Evolutionary conservation across 2,329 filamentous ascomycete species (phyloP).

Genomic region (Verticillium dahliae): DNA sequence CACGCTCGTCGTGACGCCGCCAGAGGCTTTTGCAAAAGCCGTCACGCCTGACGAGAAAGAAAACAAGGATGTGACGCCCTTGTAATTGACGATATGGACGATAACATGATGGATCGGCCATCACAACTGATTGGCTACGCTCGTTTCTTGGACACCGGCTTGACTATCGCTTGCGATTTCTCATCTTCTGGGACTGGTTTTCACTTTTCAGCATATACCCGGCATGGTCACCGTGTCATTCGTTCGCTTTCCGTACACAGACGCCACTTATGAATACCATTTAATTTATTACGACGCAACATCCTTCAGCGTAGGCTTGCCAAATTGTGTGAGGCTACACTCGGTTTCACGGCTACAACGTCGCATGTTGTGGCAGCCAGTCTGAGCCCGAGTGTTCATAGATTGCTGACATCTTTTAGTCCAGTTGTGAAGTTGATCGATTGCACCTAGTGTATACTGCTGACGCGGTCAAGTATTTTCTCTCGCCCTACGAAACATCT

Average conservation of each 20-base stretch:
- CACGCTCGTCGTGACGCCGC: slow-evolving; percentile 9
- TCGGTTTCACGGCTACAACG: too few species aligned
- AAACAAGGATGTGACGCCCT: background rate
- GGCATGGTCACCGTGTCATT: background rate
- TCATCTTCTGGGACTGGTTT: background rate
- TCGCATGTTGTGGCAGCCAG: too few species aligned
- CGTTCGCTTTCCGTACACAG: background rate
- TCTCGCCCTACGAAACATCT: too few species aligned
- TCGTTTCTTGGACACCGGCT: background rate
- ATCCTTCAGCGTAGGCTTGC: too few species aligned
- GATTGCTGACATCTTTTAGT: too few species aligned
- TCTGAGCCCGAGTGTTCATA: too few species aligned
- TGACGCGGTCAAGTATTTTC: too few species aligned
- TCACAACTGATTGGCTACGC: background rate
- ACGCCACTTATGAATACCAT: background rate
- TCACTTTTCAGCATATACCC: background rate
- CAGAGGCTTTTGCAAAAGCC: background rate
- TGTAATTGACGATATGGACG: background rate
- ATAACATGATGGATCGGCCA: background rate
- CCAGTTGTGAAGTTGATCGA: too few species aligned
- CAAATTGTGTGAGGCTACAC: too few species aligned
- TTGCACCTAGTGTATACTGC: too few species aligned
- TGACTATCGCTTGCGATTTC: background rate
- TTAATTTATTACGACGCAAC: background rate
- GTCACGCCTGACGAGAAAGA: background rate